Conservation (phyloP, 192 early-diverging fungal genomes). For the Podochytrium sp. region DNA sequence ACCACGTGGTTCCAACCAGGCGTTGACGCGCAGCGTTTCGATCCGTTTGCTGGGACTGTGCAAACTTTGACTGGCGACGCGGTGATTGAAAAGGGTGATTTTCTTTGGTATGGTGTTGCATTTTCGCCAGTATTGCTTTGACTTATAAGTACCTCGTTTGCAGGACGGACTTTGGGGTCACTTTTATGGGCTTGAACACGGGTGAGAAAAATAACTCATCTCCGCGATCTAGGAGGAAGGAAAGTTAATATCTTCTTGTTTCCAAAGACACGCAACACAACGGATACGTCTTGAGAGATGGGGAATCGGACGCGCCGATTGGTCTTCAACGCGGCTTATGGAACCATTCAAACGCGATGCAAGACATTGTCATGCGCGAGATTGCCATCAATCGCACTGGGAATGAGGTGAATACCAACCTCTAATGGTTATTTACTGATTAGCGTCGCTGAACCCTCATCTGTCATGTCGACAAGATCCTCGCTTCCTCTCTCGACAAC, state of each 20-base stretch:
- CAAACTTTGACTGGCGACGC: neutral
- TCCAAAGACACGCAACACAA: constrained; percentile 34
- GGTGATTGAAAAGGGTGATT: constrained; percentile 16
- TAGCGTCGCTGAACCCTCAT: neutral
- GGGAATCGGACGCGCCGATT: constrained; percentile 1
- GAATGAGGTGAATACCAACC: constrained; percentile 15
- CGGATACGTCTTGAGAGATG: constrained; percentile 22
- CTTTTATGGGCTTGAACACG: constrained; percentile 28
- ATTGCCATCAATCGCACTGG: constrained; percentile 10
- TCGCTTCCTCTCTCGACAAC: neutral
- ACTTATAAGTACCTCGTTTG: neutral
- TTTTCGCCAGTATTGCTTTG: neutral
- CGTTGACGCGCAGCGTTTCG: constrained; percentile 14
- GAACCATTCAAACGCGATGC: constrained; percentile 23
- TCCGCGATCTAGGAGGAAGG: no score
- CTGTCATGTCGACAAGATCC: neutral
- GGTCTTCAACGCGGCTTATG: constrained; percentile 12
- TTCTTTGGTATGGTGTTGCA: constrained; percentile 12
- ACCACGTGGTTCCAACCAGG: constrained; percentile 31
- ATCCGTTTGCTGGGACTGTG: neutral
- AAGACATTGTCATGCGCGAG: constrained; percentile 26
- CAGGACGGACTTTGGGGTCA: constrained; percentile 25
- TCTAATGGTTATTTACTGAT: neutral
- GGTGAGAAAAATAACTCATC: no score
- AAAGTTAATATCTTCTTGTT: no score